phyloP scores from a whole-genome alignment of 495 filamentous ascomycete genomes.

The Penicillium mononematosum region DNA sequence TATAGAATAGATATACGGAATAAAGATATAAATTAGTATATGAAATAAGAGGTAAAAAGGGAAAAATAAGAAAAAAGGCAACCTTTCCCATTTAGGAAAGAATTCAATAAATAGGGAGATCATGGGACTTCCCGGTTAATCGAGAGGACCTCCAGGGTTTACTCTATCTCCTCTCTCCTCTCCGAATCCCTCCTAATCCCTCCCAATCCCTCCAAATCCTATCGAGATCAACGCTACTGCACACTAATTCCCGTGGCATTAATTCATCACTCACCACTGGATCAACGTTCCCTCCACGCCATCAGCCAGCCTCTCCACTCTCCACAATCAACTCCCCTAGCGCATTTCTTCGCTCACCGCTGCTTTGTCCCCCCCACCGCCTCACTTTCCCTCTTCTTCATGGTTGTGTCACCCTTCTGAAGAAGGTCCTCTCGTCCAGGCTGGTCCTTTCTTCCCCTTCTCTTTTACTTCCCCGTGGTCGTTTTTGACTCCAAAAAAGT shows the following conservation, averaged over 20 bases:
- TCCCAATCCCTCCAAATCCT: no score
- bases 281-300: constrained; percentile 4
- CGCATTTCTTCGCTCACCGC: constrained; percentile 48
- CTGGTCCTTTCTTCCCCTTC: constrained; percentile 23
- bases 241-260: constrained; percentile 1
- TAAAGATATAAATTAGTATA: neutral
- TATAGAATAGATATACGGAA: neutral
- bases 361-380: constrained; percentile 49
- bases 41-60: neutral
- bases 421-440: constrained; percentile 34
- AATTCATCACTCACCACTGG: neutral
- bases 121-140: neutral
- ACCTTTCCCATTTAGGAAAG: constrained; percentile 1
- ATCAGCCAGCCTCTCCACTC: constrained; percentile 29
- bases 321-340: constrained; percentile 36
- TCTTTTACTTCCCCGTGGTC: constrained; percentile 10
- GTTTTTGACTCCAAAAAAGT: constrained; percentile 23
- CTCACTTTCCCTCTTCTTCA: constrained; percentile 32
- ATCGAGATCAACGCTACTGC: neutral
- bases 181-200: no score
- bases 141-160: no score
- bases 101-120: constrained; percentile 1
- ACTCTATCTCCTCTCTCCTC: no score
- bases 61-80: constrained; percentile 2
- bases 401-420: constrained; percentile 29